These are phyloP conservation scores for Medicago arabica DNA, from an alignment of 306 rosid species.

Conservation along the genomic window DNA sequence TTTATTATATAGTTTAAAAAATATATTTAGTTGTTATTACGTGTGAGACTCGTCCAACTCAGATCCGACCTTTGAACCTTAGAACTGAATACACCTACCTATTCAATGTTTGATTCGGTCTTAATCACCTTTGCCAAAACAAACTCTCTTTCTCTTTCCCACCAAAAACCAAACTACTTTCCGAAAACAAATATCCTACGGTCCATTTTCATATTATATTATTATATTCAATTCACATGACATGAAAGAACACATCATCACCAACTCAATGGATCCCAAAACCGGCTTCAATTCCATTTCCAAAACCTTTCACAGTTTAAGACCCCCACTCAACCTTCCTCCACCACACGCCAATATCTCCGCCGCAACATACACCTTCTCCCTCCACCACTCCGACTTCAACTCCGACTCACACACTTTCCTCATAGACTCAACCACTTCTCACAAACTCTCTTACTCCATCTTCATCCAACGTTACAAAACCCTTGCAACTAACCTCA, in stretches of 20 bases:
- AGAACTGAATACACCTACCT: no score
- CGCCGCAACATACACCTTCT: conserved; percentile 43
- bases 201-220: no score
- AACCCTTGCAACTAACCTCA: conserved; percentile 56
- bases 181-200: no score
- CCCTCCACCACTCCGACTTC: conserved; percentile 49
- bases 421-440: conserved; percentile 47
- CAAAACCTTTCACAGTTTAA: conserved; percentile 57
- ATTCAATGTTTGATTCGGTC: no score
- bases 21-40: no score
- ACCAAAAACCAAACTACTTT: no score
- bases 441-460: conserved; percentile 44
- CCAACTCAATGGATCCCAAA: conserved; percentile 30
- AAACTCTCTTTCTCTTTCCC: no score
- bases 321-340: conserved; percentile 54
- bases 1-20: no score
- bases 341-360: conserved; percentile 47
- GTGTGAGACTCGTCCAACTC: no score
- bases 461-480: conserved; percentile 40
- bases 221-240: neutral
- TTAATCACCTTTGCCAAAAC: no score
- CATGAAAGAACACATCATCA: conserved; percentile 3
- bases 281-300: conserved; percentile 56
- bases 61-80: no score
- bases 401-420: conserved; percentile 51